Evolutionary conservation across 768 basidiomycete genomes (phyloP).

Genomic region (Russula foetens): DNA sequence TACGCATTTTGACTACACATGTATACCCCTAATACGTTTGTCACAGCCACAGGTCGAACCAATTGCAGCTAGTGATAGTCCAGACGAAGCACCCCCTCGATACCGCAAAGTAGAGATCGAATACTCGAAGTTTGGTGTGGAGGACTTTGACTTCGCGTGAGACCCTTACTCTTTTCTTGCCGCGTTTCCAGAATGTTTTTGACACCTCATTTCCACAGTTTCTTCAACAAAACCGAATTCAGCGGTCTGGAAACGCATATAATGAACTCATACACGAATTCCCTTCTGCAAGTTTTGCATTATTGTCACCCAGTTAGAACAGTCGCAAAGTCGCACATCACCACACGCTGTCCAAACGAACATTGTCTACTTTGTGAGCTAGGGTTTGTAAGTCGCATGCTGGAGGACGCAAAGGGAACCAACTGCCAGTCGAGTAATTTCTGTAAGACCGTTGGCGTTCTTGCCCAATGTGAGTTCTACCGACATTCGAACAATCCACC

Average conservation of each 20-base stretch:
- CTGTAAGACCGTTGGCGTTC: conserved; percentile 84
- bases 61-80: conserved; percentile 42
- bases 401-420: conserved; percentile 87
- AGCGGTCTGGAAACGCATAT: conserved; percentile 97
- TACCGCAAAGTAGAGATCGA: conserved; percentile 96
- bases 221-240: conserved; percentile 85
- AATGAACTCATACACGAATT: conserved; percentile 93
- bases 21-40: background rate
- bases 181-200: background rate
- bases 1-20: conserved; percentile 23
- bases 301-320: conserved; percentile 69
- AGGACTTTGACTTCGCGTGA: conserved; percentile 97
- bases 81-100: conserved; percentile 61
- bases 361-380: conserved; percentile 93
- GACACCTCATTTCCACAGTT: conserved; percentile 27
- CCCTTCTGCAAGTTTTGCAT: conserved; percentile 84
- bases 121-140: conserved; percentile 97
- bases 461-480: conserved; percentile 62
- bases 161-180: conserved; percentile 18
- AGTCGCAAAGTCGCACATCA: conserved; percentile 87
- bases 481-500: background rate
- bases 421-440: conserved; percentile 98
- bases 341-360: conserved; percentile 79
- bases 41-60: conserved; percentile 44
- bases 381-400: conserved; percentile 90